Percentiles rank a stretch among this genome's conserved stretches.
These are phyloP conservation scores for Aspergillus sp. DNA, from an alignment of 2,329 filamentous ascomycete genomes.

Conservation along the genomic window DNA sequence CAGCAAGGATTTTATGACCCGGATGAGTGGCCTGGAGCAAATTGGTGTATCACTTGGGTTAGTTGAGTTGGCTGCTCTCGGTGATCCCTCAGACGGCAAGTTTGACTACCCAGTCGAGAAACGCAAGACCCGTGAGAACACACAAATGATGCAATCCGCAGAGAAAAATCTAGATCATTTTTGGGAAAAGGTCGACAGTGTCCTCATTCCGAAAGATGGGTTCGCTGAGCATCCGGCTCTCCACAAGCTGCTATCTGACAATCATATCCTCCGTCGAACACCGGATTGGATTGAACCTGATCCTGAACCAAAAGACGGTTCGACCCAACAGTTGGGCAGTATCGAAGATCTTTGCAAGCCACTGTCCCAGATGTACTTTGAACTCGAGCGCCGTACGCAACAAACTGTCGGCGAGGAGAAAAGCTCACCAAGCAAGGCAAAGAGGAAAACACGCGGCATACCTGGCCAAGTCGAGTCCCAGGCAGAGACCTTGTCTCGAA, in stretches of 20 bases:
- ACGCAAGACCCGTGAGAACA: conserved; percentile 42
- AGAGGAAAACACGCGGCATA: conserved; percentile 11
- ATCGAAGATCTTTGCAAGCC: conserved; percentile 1
- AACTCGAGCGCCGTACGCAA: not conserved
- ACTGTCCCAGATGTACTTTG: conserved; percentile 1
- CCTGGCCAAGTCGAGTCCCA: not conserved
- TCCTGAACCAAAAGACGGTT: not conserved
- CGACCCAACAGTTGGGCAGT: not conserved
- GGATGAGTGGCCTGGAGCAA: too few species aligned
- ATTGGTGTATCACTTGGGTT: too few species aligned
- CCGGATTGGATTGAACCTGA: conserved; percentile 43
- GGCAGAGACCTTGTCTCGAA: not conserved
- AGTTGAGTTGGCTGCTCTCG: conserved; percentile 14
- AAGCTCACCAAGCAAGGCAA: not conserved
- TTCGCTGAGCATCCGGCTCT: too few species aligned
- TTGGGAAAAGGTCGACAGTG: conserved; percentile 36
- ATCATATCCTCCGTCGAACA: conserved; percentile 44
- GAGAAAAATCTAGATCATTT: conserved; percentile 47
- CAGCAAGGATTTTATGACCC: too few species aligned
- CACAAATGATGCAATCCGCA: conserved; percentile 41
- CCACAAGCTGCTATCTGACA: conserved; percentile 25
- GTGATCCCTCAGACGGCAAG: conserved; percentile 30
- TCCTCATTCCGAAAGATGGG: too few species aligned
- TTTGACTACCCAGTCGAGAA: conserved; percentile 49
- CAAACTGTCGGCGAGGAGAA: not conserved